Evolutionary conservation across 257 asterid genomes (phyloP).

Genomic region (Fraxinus cuspidata): DNA sequence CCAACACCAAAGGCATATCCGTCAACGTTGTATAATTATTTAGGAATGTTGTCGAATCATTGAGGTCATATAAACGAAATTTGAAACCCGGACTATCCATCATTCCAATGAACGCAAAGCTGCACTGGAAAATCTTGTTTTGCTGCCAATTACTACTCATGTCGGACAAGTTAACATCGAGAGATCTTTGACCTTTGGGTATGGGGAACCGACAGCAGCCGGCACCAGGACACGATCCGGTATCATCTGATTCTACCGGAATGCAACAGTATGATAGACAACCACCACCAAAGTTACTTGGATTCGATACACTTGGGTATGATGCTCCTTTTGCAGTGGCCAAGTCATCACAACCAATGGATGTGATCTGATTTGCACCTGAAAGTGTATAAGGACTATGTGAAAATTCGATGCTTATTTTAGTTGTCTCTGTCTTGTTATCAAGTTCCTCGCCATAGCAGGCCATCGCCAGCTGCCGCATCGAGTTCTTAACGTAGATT

Average conservation of each 20-base stretch:
- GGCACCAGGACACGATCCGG: conserved; percentile 16
- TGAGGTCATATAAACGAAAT: conserved; percentile 1
- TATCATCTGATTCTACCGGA: not conserved
- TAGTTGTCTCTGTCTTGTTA: no score
- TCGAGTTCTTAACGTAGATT: conserved; percentile 10
- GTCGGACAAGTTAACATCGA: not conserved
- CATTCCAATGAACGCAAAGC: conserved; percentile 16
- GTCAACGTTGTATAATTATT: not conserved
- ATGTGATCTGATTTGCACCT: conserved; percentile 26
- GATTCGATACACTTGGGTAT: no score
- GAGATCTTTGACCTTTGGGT: conserved; percentile 16
- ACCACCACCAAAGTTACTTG: conserved; percentile 11
- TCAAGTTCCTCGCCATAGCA: not conserved
- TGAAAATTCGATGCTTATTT: not conserved
- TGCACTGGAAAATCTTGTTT: conserved; percentile 9
- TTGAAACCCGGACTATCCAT: not conserved
- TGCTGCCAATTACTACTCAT: not conserved
- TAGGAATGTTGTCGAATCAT: not conserved
- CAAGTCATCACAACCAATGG: conserved; percentile 30
- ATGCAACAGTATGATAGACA: conserved; percentile 21
- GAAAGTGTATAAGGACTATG: not conserved
- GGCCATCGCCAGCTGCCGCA: not conserved
- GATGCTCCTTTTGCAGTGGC: conserved; percentile 11
- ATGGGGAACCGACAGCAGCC: conserved; percentile 32
- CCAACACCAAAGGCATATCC: conserved; percentile 22